phyloP scores from a whole-genome alignment of 176 grass and related monocot genomes.

The Oryza glumipatula region DNA sequence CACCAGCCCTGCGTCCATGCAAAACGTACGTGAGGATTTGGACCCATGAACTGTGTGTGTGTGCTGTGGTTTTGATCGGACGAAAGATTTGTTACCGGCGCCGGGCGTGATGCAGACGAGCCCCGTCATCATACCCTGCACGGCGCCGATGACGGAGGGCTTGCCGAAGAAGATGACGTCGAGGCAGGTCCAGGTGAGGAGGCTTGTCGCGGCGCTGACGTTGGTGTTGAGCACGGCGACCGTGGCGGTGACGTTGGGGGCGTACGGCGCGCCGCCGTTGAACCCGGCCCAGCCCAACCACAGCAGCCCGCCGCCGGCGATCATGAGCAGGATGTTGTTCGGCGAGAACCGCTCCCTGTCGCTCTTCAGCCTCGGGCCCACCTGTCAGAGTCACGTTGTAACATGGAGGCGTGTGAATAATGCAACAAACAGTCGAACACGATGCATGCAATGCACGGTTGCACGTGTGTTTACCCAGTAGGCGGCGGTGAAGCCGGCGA shows the following conservation, averaged over 20 bases:
- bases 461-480: neutral
- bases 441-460: neutral
- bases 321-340: constrained; percentile 75
- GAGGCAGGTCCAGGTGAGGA: constrained; percentile 77
- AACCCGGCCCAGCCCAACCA: constrained; percentile 85
- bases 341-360: constrained; percentile 80
- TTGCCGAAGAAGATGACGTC: constrained; percentile 80
- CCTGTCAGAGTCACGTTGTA: constrained; percentile 24
- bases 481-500: neutral
- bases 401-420: neutral
- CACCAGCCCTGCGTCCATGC: constrained; percentile 54
- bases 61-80: neutral
- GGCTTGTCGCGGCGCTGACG: constrained; percentile 69
- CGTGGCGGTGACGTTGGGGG: constrained; percentile 58
- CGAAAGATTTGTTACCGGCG: constrained; percentile 51
- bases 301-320: constrained; percentile 69
- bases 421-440: neutral
- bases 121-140: constrained; percentile 87
- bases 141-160: constrained; percentile 73
- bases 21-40: neutral
- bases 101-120: constrained; percentile 74
- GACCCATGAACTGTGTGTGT: neutral
- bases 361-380: constrained; percentile 69
- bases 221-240: constrained; percentile 75
- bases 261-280: constrained; percentile 71